phyloP scores from a whole-genome alignment of 306 rosid genomes.

The Malus domestica region ASM211411v1 NC_041804.1:3694001-3694500 shows the following conservation, averaged over 20 bases:
- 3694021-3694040: constrained; percentile 57
- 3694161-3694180: constrained; percentile 19
- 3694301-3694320: constrained; percentile 98
- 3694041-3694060: constrained; percentile 67
- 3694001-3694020: not conserved
- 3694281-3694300: constrained; percentile 96
- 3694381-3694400: constrained; percentile 76
- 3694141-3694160: constrained; percentile 90
- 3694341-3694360: constrained; percentile 64
- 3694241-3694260: not conserved
- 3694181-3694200: constrained; percentile 5
- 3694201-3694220: not conserved
- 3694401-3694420: not conserved
- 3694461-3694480: not conserved
- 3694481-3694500: not conserved
- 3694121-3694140: constrained; percentile 94
- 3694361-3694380: constrained; percentile 68
- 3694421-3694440: not conserved
- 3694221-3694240: not conserved
- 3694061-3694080: constrained; percentile 86
- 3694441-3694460: not conserved
- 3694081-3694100: constrained; percentile 93
- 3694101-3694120: constrained; percentile 87
- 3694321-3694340: constrained; percentile 88
- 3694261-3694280: constrained; percentile 97